These are phyloP conservation scores for Monosporozyma unispora DNA, from an alignment of 805 yeast species.

Conservation along the genomic window DNA sequence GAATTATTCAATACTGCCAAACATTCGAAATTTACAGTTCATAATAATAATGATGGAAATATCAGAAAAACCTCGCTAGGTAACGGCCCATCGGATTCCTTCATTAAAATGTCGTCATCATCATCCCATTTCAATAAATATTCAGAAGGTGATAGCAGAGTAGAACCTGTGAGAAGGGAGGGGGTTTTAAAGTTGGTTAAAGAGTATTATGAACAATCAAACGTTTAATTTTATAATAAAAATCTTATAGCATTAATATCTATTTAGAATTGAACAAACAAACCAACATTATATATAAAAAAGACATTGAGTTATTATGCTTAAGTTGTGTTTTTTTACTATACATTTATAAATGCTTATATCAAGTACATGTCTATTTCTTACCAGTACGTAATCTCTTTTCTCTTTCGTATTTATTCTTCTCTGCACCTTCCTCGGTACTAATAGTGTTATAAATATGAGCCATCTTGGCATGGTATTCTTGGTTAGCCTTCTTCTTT, in stretches of 20 bases:
- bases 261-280: too few relatives aligned
- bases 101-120: conserved; percentile 3
- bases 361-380: conserved; percentile 12
- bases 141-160: not conserved
- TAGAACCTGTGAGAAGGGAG: not conserved
- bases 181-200: conserved; percentile 78
- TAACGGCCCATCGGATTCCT: not conserved
- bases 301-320: conserved; percentile 11
- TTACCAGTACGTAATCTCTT: conserved; percentile 53
- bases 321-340: not conserved
- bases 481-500: conserved; percentile 65
- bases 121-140: not conserved
- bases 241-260: too few relatives aligned
- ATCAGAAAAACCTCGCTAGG: too few relatives aligned
- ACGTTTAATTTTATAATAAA: too few relatives aligned
- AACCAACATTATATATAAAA: too few relatives aligned
- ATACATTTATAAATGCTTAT: not conserved
- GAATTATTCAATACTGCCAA: conserved; percentile 16
- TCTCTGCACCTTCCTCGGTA: conserved; percentile 91
- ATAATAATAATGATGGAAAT: too few relatives aligned
- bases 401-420: conserved; percentile 85
- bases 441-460: conserved; percentile 76
- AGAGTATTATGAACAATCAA: conserved; percentile 55
- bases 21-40: not conserved
- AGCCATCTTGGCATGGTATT: conserved; percentile 85